These are phyloP conservation scores for Euphorbia tirucalli DNA, from an alignment of 345 rosid species.

Conservation along the genomic window DNA sequence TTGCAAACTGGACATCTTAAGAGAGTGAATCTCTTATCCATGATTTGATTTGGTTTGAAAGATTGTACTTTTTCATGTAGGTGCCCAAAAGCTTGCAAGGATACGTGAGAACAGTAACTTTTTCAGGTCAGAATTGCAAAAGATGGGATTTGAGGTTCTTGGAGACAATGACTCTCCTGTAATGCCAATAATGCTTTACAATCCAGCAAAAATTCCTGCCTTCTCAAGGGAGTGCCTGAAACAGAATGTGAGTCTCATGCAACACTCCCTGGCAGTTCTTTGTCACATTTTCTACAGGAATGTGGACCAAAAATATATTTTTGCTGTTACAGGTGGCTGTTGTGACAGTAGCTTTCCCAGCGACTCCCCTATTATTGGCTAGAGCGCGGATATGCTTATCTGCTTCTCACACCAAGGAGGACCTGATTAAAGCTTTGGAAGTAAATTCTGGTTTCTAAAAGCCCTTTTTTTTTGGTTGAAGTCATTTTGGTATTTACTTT, in stretches of 20 bases:
- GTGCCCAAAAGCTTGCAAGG: conserved; percentile 84
- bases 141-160: conserved; percentile 96
- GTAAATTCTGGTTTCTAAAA: conserved; percentile 25
- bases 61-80: conserved; percentile 32
- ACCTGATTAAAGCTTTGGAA: conserved; percentile 65
- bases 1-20: conserved; percentile 1
- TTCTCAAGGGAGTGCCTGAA: conserved; percentile 89
- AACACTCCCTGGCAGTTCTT: not conserved
- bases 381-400: conserved; percentile 88
- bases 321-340: conserved; percentile 23
- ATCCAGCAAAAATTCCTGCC: conserved; percentile 94
- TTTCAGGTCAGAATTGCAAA: conserved; percentile 82
- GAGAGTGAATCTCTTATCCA: not conserved
- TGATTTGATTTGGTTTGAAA: not conserved
- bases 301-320: not conserved
- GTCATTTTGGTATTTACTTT: not conserved
- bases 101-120: conserved; percentile 96
- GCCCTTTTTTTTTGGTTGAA: not conserved
- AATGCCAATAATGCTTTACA: conserved; percentile 98
- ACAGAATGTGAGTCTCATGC: conserved; percentile 46
- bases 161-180: conserved; percentile 99
- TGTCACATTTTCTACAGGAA: not conserved
- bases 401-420: conserved; percentile 71
- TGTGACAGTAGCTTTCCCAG: conserved; percentile 22
- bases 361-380: conserved; percentile 52